These are phyloP conservation scores for Picea sitchensis DNA, from an alignment of 75 land plant genomes.

Conservation along the genomic window DNA sequence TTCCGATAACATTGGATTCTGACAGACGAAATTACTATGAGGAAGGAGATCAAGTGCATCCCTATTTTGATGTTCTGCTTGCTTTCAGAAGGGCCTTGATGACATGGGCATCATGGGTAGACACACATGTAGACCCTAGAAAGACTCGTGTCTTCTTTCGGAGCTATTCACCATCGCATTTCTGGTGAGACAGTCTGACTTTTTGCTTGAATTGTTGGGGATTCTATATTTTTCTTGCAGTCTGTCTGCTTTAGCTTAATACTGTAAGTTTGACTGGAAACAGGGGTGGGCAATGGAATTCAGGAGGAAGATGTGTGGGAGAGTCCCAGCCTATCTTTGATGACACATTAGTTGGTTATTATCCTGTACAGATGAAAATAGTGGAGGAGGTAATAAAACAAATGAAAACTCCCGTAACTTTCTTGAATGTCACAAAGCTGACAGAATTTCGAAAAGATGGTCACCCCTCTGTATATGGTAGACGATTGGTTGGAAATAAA, in stretches of 20 bases:
- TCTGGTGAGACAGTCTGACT: constrained; percentile 43
- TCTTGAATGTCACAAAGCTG: constrained; percentile 57
- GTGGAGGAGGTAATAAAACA: constrained; percentile 44
- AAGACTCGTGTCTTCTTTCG: constrained; percentile 69
- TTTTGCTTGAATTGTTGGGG: neutral
- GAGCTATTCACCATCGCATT: constrained; percentile 81
- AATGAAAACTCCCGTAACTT: constrained; percentile 62
- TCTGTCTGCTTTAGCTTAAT: neutral
- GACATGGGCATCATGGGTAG: constrained; percentile 91
- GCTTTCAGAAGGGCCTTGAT: constrained; percentile 59
- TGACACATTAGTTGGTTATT: neutral
- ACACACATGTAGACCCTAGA: constrained; percentile 36
- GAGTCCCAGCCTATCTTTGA: constrained; percentile 40
- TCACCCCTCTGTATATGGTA: constrained; percentile 66
- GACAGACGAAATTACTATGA: constrained; percentile 65
- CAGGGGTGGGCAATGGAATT: constrained; percentile 83
- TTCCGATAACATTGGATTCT: neutral
- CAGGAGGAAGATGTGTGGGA: constrained; percentile 68
- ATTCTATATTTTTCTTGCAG: neutral
- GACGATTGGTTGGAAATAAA: neutral
- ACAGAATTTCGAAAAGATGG: constrained; percentile 64
- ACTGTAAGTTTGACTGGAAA: neutral
- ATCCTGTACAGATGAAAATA: constrained; percentile 45
- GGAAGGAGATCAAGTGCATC: constrained; percentile 52
- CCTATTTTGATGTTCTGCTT: constrained; percentile 42